Percentiles rank a stretch among this genome's conserved stretches.
These are phyloP conservation scores for Ophiostoma ulmi DNA, from an alignment of 2,329 filamentous ascomycete species.

Conservation along the genomic window DNA sequence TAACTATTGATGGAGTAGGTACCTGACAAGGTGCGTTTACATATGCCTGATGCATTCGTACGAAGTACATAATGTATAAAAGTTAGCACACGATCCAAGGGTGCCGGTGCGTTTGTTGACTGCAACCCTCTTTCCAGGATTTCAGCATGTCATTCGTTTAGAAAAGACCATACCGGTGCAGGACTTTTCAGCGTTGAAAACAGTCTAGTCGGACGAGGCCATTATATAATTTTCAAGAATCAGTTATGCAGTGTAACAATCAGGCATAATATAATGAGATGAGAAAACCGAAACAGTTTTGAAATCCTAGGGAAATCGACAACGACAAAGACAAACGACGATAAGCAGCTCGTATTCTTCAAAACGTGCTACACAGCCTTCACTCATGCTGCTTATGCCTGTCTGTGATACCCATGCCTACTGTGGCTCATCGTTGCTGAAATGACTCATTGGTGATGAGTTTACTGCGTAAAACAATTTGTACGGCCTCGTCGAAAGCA, in stretches of 20 bases:
- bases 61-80: too few relatives aligned
- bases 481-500: not conserved
- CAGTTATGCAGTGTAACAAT: not conserved
- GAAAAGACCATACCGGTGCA: not conserved
- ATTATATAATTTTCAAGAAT: too few relatives aligned
- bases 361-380: not conserved
- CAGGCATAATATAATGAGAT: not conserved
- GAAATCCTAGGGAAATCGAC: not conserved
- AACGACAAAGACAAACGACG: not conserved
- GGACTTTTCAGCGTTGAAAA: not conserved
- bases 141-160: not conserved
- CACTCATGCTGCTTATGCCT: not conserved
- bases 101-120: not conserved
- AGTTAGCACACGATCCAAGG: not conserved
- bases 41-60: too few relatives aligned
- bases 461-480: not conserved
- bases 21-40: too few relatives aligned
- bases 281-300: not conserved
- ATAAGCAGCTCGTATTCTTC: not conserved
- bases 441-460: too few relatives aligned
- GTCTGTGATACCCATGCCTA: not conserved
- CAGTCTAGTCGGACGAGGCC: not conserved
- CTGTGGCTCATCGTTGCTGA: not conserved
- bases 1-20: too few relatives aligned
- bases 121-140: not conserved